These are phyloP conservation scores for Chrysosporium keratinophilum DNA, from an alignment of 2,329 filamentous ascomycete genomes.

Conservation along the genomic window DNA sequence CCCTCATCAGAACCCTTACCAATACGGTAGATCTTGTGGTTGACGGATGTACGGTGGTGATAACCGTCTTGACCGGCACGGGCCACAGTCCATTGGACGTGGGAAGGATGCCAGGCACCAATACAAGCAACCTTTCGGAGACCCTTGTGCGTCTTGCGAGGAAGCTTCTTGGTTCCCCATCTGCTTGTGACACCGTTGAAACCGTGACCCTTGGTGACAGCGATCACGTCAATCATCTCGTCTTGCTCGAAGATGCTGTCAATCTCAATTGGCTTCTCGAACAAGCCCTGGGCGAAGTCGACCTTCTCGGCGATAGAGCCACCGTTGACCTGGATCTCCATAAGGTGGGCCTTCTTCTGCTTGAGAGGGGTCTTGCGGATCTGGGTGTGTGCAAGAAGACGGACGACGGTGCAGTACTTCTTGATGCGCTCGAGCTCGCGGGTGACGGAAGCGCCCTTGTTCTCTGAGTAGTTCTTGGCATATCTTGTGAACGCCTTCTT, in stretches of 20 bases:
- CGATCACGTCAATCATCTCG: slow-evolving; percentile 98
- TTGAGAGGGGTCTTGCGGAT: slow-evolving; percentile 98
- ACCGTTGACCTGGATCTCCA: slow-evolving; percentile 99
- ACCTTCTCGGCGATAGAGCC: slow-evolving; percentile 95
- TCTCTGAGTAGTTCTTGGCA: slow-evolving; percentile 99
- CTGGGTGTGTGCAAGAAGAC: slow-evolving; percentile 98
- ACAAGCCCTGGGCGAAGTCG: slow-evolving; percentile 84
- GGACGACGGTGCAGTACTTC: slow-evolving; percentile 99
- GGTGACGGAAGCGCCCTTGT: slow-evolving; percentile 77
- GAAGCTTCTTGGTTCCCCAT: slow-evolving; percentile 99
- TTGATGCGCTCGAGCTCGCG: slow-evolving; percentile 99
- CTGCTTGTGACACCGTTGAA: slow-evolving; percentile 93
- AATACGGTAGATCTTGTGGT: slow-evolving; percentile 99
- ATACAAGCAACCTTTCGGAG: slow-evolving; percentile 99
- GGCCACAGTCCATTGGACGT: slow-evolving; percentile 99
- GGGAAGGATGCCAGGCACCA: slow-evolving; percentile 98
- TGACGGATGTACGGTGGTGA: slow-evolving; percentile 99
- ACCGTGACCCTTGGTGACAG: slow-evolving; percentile 99
- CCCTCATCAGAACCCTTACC: slow-evolving; percentile 84
- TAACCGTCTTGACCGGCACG: slow-evolving; percentile 99
- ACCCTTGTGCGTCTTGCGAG: slow-evolving; percentile 99
- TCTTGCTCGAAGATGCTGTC: slow-evolving; percentile 96
- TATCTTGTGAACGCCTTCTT: slow-evolving; percentile 99
- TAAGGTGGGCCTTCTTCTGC: slow-evolving; percentile 99
- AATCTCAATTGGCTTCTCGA: slow-evolving; percentile 97